Base-by-base conservation (phyloP, 306 rosid genomes). In the Herpetospermum pedunculosum region DNA sequence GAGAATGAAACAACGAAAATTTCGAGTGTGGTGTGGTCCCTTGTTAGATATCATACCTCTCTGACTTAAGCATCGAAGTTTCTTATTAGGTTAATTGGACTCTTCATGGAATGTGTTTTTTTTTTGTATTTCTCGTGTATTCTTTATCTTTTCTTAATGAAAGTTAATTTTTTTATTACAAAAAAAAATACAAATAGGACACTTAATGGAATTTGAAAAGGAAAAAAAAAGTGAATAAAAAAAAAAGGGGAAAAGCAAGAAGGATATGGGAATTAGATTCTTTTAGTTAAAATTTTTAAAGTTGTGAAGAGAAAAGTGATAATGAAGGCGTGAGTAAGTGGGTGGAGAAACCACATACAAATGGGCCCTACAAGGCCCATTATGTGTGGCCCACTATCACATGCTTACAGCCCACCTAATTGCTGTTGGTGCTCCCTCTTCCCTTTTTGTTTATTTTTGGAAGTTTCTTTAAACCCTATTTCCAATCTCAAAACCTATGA, bases 291-390 rank as follows among this genome's bases (percentile, higher is more conserved):
- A n/a, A n/a, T n/a, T n/a, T n/a, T n/a, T n/a, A n/a, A n/a, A 34
- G 19, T 58, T 62, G 28, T 10, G 46, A 21, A 55, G 35, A 19
- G 35, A 28, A n/a, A n/a, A n/a, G 8, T 40, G 5, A 65, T 65
- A 10, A 64, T 21, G 72, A 65, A 40, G 34, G 72, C 72, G 50
- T 65, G 72, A 65, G 72, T 41, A n/a, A 65, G 72, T 65, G 50
- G 72, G 50, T 38, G 72, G 34, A 21, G n/a, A 53, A 62, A 58
- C 19, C 5, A 18, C 11, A 19, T 18, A 34, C 13, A 34, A 8
- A 65, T 65, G 34, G 72, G 72, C 50, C 72, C 50, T 65, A 40
- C 50, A 38, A 40, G 72, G 72, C 72, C 72, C 72, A 65, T 40
- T 11, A 38, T 0, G 6, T 37, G 32, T 21, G 72, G 72, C 72